Base-by-base conservation (phyloP, 2,329 filamentous ascomycete species). In the Alternaria panax region DNA sequence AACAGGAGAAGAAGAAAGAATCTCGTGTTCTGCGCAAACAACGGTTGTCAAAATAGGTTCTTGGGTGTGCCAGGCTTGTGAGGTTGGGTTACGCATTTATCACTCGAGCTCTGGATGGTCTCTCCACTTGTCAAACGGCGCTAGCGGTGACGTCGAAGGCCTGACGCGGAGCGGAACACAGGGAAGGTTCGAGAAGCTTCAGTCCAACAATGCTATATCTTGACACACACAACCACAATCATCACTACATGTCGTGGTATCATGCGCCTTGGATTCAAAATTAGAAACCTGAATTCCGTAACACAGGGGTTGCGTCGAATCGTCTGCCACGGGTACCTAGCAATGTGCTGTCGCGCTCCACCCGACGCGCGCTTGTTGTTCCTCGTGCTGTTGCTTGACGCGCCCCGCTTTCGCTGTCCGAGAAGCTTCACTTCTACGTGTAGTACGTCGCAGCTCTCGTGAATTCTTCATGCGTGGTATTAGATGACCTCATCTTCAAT, bases 141-240 rank as follows among this genome's bases (percentile, higher is more conserved):
- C 65, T 64, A 57, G 63, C 60, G 63, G 68, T 65, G 62, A 66
- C 62, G 59, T 64, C 61, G 61, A 53, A 53, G 54, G 54, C 52
- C 34, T 48, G 57, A 54, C 45, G 57, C 57, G 52, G 45, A 60
- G 28, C 51, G 53, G 53, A 59, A 64, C 18, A 36, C 40, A 57
- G 48, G 52, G 75, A 77, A 78, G 69, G 60, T 78, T 78, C 77
- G 57, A 73, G 77, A 79, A 79, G 57, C 62, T 79, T 76, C 73
- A 55, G 51, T 41, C 28, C n/a, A n/a, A 51, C 57, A 34, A 48
- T 56, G 34, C 45, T 25, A 36, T 38, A 41, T 45, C 56, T n/a
- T n/a, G n/a, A n/a, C n/a, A n/a, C 42, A 38, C 18, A 42, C 56
- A 14, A 51, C 34, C 14, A 54, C 52, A 50, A 40, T 25, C n/a